Conservation (phyloP, 2,329 filamentous ascomycete genomes). For the Colletotrichum orchidophilum region DNA sequence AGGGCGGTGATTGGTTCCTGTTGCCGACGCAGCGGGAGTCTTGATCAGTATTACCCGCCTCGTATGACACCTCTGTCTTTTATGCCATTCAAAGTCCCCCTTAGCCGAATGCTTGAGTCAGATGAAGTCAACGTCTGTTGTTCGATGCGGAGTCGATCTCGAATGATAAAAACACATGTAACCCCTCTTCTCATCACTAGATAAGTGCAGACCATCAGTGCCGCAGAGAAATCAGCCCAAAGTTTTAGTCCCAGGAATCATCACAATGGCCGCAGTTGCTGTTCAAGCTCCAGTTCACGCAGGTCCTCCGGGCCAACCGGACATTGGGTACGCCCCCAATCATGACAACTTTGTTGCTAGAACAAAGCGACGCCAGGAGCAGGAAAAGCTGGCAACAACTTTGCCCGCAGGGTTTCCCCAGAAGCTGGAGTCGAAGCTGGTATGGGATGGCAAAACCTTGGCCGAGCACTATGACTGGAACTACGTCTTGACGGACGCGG, state of each 20-base stretch:
- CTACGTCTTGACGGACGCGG: constrained; percentile 55
- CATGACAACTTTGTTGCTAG: constrained; percentile 62
- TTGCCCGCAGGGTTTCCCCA: constrained; percentile 61
- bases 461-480: constrained; percentile 61
- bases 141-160: too few species aligned
- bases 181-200: not conserved
- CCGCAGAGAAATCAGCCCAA: too few species aligned
- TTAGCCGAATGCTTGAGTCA: not conserved
- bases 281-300: constrained; percentile 19
- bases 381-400: constrained; percentile 48
- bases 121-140: not conserved
- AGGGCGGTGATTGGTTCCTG: not conserved
- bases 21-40: not conserved
- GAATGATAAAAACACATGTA: not conserved
- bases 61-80: not conserved
- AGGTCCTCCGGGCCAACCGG: constrained; percentile 59
- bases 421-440: constrained; percentile 58
- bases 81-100: not conserved
- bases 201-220: not conserved
- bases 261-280: constrained; percentile 38
- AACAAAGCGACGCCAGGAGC: constrained; percentile 52
- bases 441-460: constrained; percentile 65
- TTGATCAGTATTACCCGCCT: not conserved
- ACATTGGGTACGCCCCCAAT: constrained; percentile 67
- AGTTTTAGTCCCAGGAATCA: not conserved